Evolutionary conservation across 2,329 filamentous ascomycete genomes (phyloP).

Genomic region (Alternaria infectoria): DNA sequence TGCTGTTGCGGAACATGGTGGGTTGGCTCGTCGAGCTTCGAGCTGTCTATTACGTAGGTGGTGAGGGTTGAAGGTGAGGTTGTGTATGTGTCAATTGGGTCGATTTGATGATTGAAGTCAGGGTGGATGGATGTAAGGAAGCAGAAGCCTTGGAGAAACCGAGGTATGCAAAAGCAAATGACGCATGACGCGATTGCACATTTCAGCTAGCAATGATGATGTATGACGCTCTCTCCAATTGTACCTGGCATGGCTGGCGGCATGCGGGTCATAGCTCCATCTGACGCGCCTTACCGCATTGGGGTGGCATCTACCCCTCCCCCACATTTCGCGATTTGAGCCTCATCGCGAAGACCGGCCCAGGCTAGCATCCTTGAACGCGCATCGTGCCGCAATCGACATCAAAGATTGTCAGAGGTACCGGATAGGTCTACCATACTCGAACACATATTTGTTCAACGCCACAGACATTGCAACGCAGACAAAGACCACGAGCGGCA

Average conservation of each 20-base stretch:
- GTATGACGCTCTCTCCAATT: constrained; percentile 26
- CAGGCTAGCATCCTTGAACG: neutral
- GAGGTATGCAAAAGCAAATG: constrained; percentile 1
- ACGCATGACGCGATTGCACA: constrained; percentile 23
- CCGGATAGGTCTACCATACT: neutral
- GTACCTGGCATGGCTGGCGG: constrained; percentile 15
- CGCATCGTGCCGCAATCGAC: neutral
- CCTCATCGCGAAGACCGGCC: constrained; percentile 10
- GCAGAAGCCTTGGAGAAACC: neutral
- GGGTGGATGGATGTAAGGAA: neutral
- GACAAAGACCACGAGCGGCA: neutral
- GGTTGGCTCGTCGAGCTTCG: neutral
- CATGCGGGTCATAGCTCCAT: constrained; percentile 14
- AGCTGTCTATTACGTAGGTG: neutral
- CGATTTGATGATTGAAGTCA: neutral
- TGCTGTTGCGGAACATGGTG: constrained; percentile 20
- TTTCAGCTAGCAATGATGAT: constrained; percentile 23
- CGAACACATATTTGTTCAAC: neutral
- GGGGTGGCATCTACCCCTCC: constrained; percentile 9
- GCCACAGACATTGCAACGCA: neutral
- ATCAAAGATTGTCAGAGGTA: neutral
- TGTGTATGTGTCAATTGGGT: neutral
- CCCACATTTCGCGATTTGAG: constrained; percentile 26
- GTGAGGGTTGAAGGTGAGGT: neutral
- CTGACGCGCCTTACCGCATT: constrained; percentile 3